Evolutionary conservation across 1,284 basidiomycete species (phyloP), one percentile per base, ranked within the genome.

Genomic region (Sanghuangporus sanghuang): DNA sequence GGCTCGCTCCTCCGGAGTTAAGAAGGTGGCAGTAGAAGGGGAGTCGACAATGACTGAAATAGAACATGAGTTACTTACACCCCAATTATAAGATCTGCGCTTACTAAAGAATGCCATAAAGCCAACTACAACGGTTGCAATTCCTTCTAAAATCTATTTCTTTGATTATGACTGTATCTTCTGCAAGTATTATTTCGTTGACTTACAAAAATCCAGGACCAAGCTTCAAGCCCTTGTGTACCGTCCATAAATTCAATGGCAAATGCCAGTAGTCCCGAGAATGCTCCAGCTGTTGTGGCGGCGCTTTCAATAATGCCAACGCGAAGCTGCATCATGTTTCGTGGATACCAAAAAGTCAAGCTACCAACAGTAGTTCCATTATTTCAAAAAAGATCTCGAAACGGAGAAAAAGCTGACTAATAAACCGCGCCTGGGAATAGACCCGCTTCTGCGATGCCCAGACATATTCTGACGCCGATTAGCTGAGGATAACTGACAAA

Each of bases 341-440:
- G 77, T 7, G 82, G 80, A 67, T 84, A 83, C 81, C 79, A 83
- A 16, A 81, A 67, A 0, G 79, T 79, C 39, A 81, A 70, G 60
- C 79, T 18, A 21, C 1, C 44, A 12, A 1, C 44, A 16, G 27
- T 39, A 4, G 21, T 38, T 42, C 6, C 62, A 23, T 52, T 52
- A 5, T 46, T 23, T 12, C 32, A 23, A 1, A 8, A 27, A 14
- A n/a, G 32, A 11, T 23, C 7, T 52, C 21, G 5, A 12, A 23
- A 6, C 8, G 14, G 21, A n/a, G 32, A 42, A 42, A 32, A 38
- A 21, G 69, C 77, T 35, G 57, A 77, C 75, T 87, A 89, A 71
- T 86, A 89, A 0, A 82, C 81, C 6, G 87, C 85, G n/a, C 87
- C 86, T 6, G 87, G 86, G 69, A 89, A 87, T 21, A 90, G 72